phyloP scores from a whole-genome alignment of 345 rosid species.

The Eucalyptus curtisii region DNA sequence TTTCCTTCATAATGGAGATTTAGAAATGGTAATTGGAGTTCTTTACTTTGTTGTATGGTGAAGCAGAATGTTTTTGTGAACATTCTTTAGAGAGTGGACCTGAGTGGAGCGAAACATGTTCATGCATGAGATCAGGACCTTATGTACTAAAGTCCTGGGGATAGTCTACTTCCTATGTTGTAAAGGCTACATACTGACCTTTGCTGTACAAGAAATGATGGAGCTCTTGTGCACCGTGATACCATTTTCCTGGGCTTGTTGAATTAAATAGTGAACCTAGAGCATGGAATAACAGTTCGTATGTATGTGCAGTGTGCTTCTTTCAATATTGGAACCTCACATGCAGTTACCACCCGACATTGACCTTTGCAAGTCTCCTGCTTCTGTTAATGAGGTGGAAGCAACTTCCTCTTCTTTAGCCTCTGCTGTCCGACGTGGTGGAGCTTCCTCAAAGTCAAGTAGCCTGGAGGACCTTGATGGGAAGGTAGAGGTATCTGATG shows the following conservation, averaged over 20 bases:
- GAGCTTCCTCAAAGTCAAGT: constrained; percentile 18
- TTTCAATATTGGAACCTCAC: constrained; percentile 66
- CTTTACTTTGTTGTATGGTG: background rate
- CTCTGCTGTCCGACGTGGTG: constrained; percentile 8
- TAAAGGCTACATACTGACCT: background rate
- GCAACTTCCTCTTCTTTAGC: constrained; percentile 6
- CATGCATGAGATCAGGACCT: background rate
- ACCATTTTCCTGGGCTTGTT: background rate
- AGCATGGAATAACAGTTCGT: background rate
- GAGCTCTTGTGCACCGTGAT: background rate
- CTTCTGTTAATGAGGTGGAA: constrained; percentile 21
- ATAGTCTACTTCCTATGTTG: background rate
- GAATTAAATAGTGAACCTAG: background rate
- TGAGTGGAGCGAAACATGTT: background rate
- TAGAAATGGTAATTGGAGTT: background rate
- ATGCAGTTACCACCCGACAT: constrained; percentile 67
- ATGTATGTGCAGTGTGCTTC: constrained; percentile 58
- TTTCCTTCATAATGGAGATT: background rate
- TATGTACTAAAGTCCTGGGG: background rate
- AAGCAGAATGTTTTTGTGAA: background rate
- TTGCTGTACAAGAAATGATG: background rate
- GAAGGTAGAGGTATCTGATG: constrained; percentile 35
- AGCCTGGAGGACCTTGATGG: constrained; percentile 36
- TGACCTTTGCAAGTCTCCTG: constrained; percentile 52
- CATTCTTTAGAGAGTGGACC: background rate